These are phyloP conservation scores for Pythium brachiatum DNA, from an alignment of 352 stramenopile genomes.

Conservation along the genomic window DNA sequence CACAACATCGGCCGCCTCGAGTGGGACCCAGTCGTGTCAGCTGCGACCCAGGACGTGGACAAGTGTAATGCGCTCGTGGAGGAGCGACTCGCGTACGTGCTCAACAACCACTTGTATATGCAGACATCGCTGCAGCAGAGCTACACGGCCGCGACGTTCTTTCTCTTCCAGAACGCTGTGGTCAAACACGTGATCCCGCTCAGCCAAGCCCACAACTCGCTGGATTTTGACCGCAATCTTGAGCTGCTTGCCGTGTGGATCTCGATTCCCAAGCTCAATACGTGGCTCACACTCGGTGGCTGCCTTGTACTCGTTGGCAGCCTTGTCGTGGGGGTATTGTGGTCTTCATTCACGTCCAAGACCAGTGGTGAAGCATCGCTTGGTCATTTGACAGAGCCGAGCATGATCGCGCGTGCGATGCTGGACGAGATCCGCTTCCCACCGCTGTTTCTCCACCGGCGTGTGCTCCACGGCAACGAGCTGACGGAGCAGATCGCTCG, in stretches of 20 bases:
- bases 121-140: constrained; percentile 7
- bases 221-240: constrained; percentile 17
- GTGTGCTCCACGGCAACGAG: constrained; percentile 4
- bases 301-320: constrained; percentile 6
- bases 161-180: constrained; percentile 15
- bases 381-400: neutral
- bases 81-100: constrained; percentile 3
- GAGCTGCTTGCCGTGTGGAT: constrained; percentile 9
- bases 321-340: neutral
- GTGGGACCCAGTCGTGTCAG: constrained; percentile 3
- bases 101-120: constrained; percentile 25
- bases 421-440: constrained; percentile 8
- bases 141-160: constrained; percentile 15
- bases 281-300: constrained; percentile 11
- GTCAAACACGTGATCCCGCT: constrained; percentile 9
- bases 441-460: neutral
- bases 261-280: constrained; percentile 15
- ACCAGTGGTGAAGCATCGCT: neutral
- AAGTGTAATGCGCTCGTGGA: constrained; percentile 1
- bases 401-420: constrained; percentile 1
- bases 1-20: constrained; percentile 8
- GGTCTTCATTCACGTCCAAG: neutral
- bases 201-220: neutral
- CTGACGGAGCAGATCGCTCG: neutral
- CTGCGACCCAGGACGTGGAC: neutral